Base-by-base conservation (phyloP, 768 basidiomycete genomes). In the Russula virescens region DNA sequence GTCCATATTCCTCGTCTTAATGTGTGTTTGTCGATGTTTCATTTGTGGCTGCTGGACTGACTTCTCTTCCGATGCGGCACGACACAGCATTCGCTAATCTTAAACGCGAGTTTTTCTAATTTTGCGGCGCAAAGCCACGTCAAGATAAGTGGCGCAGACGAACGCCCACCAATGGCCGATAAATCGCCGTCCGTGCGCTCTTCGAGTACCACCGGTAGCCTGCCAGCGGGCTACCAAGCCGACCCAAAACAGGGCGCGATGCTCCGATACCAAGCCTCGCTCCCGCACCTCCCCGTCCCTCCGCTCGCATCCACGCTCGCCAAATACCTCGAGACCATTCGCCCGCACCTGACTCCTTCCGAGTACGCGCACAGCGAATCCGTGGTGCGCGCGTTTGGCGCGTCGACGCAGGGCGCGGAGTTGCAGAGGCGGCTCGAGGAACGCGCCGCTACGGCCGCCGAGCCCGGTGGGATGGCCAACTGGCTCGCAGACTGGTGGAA, bases 401-500 rank as follows among this genome's bases (percentile, higher is more conserved):
- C 76, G 11, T 91, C 89, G 0, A 82, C 87, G 0, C 81, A 84
- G 56, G 85, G 85, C 1, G 79, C 81, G 18, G 82, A 84, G 60
- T 81, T 98, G 14, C 96, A 98, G 75, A 73, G 77, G 40, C 80
- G 97, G 2, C 80, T 98, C 38, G 80, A 91, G 71, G 79, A 82
- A 23, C 83, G 94, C 2, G 93, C 94, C 0, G 78, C 79, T 0
- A 79, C 83, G 38, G 13, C 38, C 8, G 8, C 38, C 8, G 5
- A 31, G 26, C 81, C 83, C 11, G 38, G 38, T 1, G 73, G 74
- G 19, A 73, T 76, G 56, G 78, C 77, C 68, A 94, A 81, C 77
- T 99, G 97, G 97, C 80, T 99, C n/a, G 81, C 83, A 51, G 93
- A 96, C 55, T 99, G 97, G 97, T 99, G 96, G 96, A 95, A 98